Percentiles rank a stretch among this genome's conserved stretches.
phyloP scores from a whole-genome alignment of 2,329 filamentous ascomycete genomes.

The Colletotrichum orbiculare region DNA sequence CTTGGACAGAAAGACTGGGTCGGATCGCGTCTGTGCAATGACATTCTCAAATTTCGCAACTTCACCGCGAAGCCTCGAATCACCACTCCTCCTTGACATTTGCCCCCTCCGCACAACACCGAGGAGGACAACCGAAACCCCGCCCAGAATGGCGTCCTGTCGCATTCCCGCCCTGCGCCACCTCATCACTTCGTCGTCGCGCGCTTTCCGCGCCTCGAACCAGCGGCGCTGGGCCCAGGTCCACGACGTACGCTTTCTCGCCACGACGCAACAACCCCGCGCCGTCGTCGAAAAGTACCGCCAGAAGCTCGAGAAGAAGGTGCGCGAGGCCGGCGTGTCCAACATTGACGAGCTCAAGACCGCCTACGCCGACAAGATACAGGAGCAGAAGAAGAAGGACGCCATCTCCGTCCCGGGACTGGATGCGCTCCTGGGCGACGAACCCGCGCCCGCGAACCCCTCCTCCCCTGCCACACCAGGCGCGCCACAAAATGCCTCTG shows the following conservation, averaged over 20 bases:
- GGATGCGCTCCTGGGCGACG: constrained; percentile 39
- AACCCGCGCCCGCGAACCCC: constrained; percentile 47
- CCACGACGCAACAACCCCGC: constrained; percentile 76
- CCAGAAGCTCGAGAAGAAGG: constrained; percentile 86
- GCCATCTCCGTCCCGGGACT: constrained; percentile 59
- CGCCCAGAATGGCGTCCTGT: constrained; percentile 59
- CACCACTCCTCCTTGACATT: constrained; percentile 1
- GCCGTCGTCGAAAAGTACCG: constrained; percentile 86
- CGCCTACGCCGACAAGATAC: constrained; percentile 87
- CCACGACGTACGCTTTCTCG: constrained; percentile 90
- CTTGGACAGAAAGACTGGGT: constrained; percentile 5
- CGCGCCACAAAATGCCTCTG: not conserved
- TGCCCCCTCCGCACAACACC: not conserved
- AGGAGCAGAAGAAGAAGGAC: constrained; percentile 75
- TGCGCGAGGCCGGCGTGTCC: constrained; percentile 75
- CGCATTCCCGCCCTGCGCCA: constrained; percentile 61
- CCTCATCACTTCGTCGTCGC: constrained; percentile 49
- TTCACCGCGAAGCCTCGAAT: not conserved
- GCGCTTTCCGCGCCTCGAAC: constrained; percentile 48
- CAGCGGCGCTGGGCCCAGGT: constrained; percentile 93
- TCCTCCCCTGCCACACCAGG: constrained; percentile 41
- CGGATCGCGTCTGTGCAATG: not conserved
- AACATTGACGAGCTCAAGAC: constrained; percentile 82
- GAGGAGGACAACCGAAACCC: not conserved
- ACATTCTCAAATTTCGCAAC: not conserved